Evolutionary conservation across 352 stramenopile species (phyloP).

Genomic region (Phytopythium sindhum): DNA sequence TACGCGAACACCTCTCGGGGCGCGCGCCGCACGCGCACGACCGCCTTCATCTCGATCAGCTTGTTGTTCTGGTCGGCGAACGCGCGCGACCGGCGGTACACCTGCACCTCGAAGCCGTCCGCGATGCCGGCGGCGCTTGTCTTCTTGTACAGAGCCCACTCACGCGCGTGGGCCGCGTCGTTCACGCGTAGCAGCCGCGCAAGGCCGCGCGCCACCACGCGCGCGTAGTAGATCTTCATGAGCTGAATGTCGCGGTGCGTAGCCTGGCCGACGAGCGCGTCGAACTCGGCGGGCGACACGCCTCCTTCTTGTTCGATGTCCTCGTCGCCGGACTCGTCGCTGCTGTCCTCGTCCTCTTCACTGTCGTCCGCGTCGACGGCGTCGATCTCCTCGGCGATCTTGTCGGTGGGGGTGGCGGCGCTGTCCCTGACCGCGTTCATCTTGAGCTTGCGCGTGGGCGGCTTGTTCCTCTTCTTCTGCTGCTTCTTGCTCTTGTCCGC

Average conservation of each 20-base stretch:
- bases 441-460: slow-evolving; percentile 51
- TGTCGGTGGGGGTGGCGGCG: slow-evolving; percentile 20
- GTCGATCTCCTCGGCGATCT: slow-evolving; percentile 16
- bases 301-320: slow-evolving; percentile 8
- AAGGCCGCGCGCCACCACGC: slow-evolving; percentile 54
- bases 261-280: slow-evolving; percentile 53
- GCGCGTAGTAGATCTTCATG: slow-evolving; percentile 74
- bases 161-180: slow-evolving; percentile 18
- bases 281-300: slow-evolving; percentile 48
- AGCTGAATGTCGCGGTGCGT: slow-evolving; percentile 65
- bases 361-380: slow-evolving; percentile 11
- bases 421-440: slow-evolving; percentile 30
- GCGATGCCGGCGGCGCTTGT: not conserved
- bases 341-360: not conserved
- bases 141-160: slow-evolving; percentile 50
- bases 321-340: not conserved
- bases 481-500: slow-evolving; percentile 16
- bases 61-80: slow-evolving; percentile 12
- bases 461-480: slow-evolving; percentile 22
- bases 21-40: slow-evolving; percentile 40
- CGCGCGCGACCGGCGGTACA: slow-evolving; percentile 39
- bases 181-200: slow-evolving; percentile 46
- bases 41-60: slow-evolving; percentile 77
- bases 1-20: slow-evolving; percentile 58
- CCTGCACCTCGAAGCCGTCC: slow-evolving; percentile 26